Percentiles rank a stretch among this genome's conserved stretches.
Evolutionary conservation across 1,284 basidiomycete species (phyloP).

Genomic region (Agaricales sp.): DNA sequence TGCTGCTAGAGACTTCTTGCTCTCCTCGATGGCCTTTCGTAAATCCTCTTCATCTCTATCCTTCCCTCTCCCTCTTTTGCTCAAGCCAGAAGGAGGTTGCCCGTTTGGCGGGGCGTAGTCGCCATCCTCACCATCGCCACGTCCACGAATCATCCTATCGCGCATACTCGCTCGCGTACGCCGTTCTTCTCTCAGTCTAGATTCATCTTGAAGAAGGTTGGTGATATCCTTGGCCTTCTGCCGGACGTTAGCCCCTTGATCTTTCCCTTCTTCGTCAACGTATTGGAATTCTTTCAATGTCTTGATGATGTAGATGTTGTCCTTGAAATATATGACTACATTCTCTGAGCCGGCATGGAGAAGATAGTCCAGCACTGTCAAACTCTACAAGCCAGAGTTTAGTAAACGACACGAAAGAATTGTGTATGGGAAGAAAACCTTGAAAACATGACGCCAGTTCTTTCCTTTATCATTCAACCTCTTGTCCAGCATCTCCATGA

Average conservation of each 20-base stretch:
- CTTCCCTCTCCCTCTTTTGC: slow-evolving; percentile 29
- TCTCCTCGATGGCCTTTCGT: slow-evolving; percentile 76
- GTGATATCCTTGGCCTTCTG: slow-evolving; percentile 99
- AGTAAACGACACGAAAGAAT: background rate
- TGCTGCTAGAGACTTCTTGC: slow-evolving; percentile 67
- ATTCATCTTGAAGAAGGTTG: slow-evolving; percentile 87
- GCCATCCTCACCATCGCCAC: slow-evolving; percentile 33
- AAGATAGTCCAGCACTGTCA: slow-evolving; percentile 94
- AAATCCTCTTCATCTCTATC: slow-evolving; percentile 76
- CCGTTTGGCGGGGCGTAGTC: slow-evolving; percentile 16
- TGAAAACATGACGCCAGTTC: slow-evolving; percentile 99
- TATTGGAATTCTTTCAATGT: slow-evolving; percentile 99
- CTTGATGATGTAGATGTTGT: slow-evolving; percentile 98
- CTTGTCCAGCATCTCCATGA: slow-evolving; percentile 99
- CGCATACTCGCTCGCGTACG: slow-evolving; percentile 85
- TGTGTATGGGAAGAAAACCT: slow-evolving; percentile 38
- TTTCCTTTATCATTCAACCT: slow-evolving; percentile 99
- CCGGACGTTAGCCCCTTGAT: slow-evolving; percentile 96
- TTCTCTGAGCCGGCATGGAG: slow-evolving; percentile 97
- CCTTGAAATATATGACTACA: slow-evolving; percentile 96
- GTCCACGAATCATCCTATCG: slow-evolving; percentile 80
- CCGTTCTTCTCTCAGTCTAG: slow-evolving; percentile 79
- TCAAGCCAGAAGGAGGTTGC: slow-evolving; percentile 5
- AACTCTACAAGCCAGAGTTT: slow-evolving; percentile 42
- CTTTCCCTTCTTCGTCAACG: slow-evolving; percentile 91